Evolutionary conservation across 805 yeast species (phyloP), one percentile per base, ranked within the genome.

Genomic region (Metschnikowia reukaufii): DNA sequence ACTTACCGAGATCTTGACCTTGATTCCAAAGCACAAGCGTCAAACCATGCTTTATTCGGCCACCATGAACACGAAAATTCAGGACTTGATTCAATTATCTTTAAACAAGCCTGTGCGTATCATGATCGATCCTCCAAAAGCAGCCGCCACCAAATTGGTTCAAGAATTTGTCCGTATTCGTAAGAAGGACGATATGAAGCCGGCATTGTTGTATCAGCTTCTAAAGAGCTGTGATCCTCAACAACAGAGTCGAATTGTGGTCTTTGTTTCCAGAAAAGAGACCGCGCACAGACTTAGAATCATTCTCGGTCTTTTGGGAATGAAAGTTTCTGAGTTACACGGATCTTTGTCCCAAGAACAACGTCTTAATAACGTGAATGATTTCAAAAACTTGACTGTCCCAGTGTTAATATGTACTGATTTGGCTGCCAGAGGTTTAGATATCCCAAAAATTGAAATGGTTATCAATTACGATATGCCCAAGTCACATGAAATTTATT

Each of bases 401-500:
- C 96, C 98, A 1, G 82, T 92, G 8, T 74, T 94, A 49, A 77
- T 94, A 34, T 94, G 98, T 83, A 94, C 99, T 0, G 99, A 94
- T 78, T 79, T 94, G 66, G 99, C 99, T 2, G 92, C 99, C 23
- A 87, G 99, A 81, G 99, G 99, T 78, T 78, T 94, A 64, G 99
- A 94, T 86, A 94, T 94, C 62, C 98, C 98, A 51, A 92, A 92
- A 69, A 91, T 94, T 64, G 98, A 91, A 65, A 83, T 86, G 49
- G 99, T 94, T 39, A 79, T 94, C 61, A 94, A 94, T 69, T 94
- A 77, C 66, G 99, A 94, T 63, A 88, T 94, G 95, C 99, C 99
- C 42, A 88, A 88, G 65, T 76, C 87, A 25, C 84, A 87, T 60
- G 99, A 94, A 55, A 79, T 92, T 32, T 94, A 94, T 66, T 74